Conservation (phyloP, 495 filamentous ascomycete species). For the Penicillium cataractarum region DNA sequence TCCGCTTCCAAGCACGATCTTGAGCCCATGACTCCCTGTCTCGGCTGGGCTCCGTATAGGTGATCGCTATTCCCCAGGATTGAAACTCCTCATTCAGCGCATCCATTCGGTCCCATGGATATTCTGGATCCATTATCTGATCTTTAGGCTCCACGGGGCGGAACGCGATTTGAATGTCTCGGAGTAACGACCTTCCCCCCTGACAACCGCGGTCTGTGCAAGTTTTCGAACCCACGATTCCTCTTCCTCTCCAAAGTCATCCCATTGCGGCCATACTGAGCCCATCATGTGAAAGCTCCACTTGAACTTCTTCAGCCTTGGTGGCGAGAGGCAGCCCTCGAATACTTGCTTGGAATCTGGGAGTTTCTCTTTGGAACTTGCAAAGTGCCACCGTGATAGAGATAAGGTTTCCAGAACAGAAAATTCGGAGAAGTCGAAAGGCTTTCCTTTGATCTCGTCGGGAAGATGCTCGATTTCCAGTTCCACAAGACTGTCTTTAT, state of each 20-base stretch:
- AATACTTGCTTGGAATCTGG: background rate
- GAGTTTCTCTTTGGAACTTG: background rate
- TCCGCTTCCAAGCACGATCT: background rate
- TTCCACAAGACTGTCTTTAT: background rate
- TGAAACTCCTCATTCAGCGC: background rate
- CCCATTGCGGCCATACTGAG: background rate
- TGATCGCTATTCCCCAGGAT: background rate
- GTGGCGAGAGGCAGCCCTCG: background rate
- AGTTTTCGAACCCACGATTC: background rate
- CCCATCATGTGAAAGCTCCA: background rate
- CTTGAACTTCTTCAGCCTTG: background rate
- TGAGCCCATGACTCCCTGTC: background rate
- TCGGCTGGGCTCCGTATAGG: background rate
- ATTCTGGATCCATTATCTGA: background rate
- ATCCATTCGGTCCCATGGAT: background rate
- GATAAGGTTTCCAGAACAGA: background rate
- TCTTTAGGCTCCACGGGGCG: background rate
- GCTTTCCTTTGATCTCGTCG: background rate
- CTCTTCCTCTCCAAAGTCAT: constrained; percentile 2
- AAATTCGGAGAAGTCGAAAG: background rate
- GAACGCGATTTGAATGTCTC: background rate
- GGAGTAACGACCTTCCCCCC: background rate
- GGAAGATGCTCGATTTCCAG: background rate
- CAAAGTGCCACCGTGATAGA: constrained; percentile 1
- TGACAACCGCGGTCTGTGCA: background rate